A percentile compares a stretch with the other conserved stretches of the same genome.
These are phyloP conservation scores for Solanum hybrid DNA, from an alignment of 305 asterid genomes.

Conservation along the genomic window DNA sequence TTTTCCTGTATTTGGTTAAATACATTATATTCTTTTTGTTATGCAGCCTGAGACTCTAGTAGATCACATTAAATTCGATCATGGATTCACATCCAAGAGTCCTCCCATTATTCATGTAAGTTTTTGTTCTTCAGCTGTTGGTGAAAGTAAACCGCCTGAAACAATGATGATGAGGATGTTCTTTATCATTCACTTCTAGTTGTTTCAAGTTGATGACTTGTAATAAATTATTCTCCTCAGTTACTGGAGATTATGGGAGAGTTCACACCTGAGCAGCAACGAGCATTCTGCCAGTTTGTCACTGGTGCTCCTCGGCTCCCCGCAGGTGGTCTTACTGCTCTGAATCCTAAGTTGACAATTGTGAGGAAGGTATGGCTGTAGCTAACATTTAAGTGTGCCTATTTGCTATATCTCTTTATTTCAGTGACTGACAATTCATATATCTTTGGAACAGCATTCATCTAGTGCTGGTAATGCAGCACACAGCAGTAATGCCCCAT, in stretches of 20 bases:
- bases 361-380: conserved; percentile 67
- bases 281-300: conserved; percentile 94
- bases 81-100: conserved; percentile 93
- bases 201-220: conserved; percentile 7
- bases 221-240: conserved; percentile 25
- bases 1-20: neutral
- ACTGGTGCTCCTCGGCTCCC: conserved; percentile 99
- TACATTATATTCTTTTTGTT: neutral
- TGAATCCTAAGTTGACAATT: conserved; percentile 87
- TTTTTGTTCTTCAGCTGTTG: neutral
- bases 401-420: neutral
- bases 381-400: neutral
- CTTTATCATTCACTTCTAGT: neutral
- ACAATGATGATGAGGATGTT: neutral
- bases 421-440: neutral
- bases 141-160: neutral
- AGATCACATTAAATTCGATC: conserved; percentile 92
- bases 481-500: conserved; percentile 48
- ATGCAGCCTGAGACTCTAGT: conserved; percentile 79
- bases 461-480: conserved; percentile 41
- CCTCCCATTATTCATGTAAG: conserved; percentile 75
- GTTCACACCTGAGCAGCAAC: conserved; percentile 84
- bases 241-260: conserved; percentile 93
- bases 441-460: conserved; percentile 52
- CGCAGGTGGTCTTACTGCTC: conserved; percentile 81